These are phyloP conservation scores for Tilletia horrida DNA, from an alignment of 1,284 basidiomycete species.

Conservation along the genomic window DNA sequence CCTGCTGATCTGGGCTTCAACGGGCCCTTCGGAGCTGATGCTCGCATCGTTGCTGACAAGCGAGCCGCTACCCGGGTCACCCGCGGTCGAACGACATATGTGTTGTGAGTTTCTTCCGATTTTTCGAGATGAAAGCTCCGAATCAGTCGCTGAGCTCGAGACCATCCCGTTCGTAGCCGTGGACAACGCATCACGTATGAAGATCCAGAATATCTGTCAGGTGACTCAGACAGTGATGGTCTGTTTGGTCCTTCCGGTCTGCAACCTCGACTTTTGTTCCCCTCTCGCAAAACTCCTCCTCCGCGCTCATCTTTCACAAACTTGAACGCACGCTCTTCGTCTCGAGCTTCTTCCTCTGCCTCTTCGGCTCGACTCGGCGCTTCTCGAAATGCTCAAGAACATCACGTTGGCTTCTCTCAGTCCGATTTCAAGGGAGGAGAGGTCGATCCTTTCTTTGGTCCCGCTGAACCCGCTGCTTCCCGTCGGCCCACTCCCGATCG, in stretches of 20 bases:
- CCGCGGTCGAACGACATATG: slow-evolving; percentile 38
- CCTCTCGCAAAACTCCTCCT: background rate
- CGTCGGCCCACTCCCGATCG: background rate
- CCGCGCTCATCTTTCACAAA: background rate
- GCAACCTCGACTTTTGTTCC: slow-evolving; percentile 7
- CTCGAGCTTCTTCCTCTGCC: background rate
- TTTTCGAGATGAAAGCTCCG: background rate
- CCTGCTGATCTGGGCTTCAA: slow-evolving; percentile 45
- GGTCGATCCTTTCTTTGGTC: slow-evolving; percentile 5
- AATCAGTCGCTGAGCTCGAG: background rate
- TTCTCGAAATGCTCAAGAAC: background rate
- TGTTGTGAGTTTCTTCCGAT: slow-evolving; percentile 26
- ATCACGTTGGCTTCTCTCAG: background rate
- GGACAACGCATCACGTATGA: slow-evolving; percentile 40
- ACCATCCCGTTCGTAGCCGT: slow-evolving; percentile 15
- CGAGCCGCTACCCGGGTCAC: background rate
- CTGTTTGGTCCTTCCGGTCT: slow-evolving; percentile 11
- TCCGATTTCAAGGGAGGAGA: background rate
- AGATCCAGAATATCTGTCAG: slow-evolving; percentile 39
- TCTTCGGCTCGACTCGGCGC: slow-evolving; percentile 15
- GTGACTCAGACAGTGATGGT: slow-evolving; percentile 23
- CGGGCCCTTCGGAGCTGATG: slow-evolving; percentile 31
- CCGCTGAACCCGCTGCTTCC: background rate
- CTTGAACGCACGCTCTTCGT: too few relatives aligned
- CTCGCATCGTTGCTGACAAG: slow-evolving; percentile 19